These are phyloP conservation scores for Immersiporthe knoxdaviesiana DNA, from an alignment of 2,329 filamentous ascomycete genomes.

Conservation along the genomic window DNA sequence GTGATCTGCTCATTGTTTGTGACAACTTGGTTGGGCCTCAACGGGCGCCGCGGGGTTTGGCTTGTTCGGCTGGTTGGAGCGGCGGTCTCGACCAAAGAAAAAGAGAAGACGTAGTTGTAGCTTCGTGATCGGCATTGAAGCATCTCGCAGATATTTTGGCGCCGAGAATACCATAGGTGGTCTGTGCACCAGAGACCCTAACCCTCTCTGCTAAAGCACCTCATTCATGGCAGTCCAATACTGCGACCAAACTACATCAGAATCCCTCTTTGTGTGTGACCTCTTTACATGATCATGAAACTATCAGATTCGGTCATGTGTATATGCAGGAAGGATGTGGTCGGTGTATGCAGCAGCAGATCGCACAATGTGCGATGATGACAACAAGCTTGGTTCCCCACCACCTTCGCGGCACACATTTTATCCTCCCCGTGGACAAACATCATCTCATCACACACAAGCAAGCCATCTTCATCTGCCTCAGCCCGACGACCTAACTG, in stretches of 20 bases:
- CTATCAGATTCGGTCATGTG: too few relatives aligned
- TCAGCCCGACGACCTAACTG: background rate
- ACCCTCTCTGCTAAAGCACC: conserved; percentile 10
- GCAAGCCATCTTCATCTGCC: background rate
- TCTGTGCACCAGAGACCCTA: conserved; percentile 14
- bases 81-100: background rate
- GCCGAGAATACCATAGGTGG: background rate
- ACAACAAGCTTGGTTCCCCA: too few relatives aligned
- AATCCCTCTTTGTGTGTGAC: too few relatives aligned
- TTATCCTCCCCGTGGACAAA: background rate
- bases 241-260: too few relatives aligned
- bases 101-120: background rate
- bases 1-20: conserved; percentile 56
- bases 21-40: background rate
- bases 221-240: too few relatives aligned
- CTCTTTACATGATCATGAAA: too few relatives aligned
- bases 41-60: background rate
- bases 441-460: background rate
- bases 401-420: background rate
- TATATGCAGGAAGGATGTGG: background rate
- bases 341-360: background rate
- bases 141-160: conserved; percentile 20
- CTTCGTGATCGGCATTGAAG: background rate
- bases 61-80: background rate
- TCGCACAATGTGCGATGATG: background rate